phyloP scores from a whole-genome alignment of 2,329 filamentous ascomycete genomes.

The Coniochaeta hoffmannii region DNA sequence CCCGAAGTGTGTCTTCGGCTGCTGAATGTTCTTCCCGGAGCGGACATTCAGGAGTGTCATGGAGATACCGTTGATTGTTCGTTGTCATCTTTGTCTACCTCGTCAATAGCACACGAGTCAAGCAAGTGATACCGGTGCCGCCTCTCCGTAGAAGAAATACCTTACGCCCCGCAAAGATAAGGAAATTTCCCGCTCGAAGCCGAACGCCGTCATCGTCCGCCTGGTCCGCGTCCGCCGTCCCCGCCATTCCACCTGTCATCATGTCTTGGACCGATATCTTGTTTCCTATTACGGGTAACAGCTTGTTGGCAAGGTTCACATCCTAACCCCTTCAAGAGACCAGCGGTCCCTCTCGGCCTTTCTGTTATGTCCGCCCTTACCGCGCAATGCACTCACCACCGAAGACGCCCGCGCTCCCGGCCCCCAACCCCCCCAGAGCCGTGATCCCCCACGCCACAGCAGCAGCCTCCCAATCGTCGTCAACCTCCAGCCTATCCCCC shows the following conservation, averaged over 20 bases:
- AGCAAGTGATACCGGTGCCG: not conserved
- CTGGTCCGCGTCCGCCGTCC: not conserved
- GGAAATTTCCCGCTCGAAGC: not conserved
- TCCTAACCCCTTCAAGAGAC: too few species aligned
- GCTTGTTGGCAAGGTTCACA: not conserved
- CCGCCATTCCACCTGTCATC: not conserved
- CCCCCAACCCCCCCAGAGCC: constrained; percentile 34
- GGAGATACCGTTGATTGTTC: too few species aligned
- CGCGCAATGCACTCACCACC: constrained; percentile 37
- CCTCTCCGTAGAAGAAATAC: not conserved
- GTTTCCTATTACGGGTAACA: not conserved
- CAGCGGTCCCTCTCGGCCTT: too few species aligned
- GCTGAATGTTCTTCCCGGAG: not conserved
- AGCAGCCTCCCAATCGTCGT: constrained; percentile 38
- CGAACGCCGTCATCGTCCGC: not conserved
- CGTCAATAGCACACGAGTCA: not conserved
- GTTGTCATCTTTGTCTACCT: not conserved
- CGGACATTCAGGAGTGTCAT: not conserved
- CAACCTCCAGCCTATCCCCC: constrained; percentile 32
- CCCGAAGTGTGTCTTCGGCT: not conserved
- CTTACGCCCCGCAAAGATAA: not conserved
- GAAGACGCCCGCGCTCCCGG: constrained; percentile 36
- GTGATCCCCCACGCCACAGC: constrained; percentile 39
- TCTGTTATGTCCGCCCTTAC: too few species aligned
- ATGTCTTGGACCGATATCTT: not conserved